Conservation (phyloP, 2,329 filamentous ascomycete species). For the Lithohypha guttulata region DNA sequence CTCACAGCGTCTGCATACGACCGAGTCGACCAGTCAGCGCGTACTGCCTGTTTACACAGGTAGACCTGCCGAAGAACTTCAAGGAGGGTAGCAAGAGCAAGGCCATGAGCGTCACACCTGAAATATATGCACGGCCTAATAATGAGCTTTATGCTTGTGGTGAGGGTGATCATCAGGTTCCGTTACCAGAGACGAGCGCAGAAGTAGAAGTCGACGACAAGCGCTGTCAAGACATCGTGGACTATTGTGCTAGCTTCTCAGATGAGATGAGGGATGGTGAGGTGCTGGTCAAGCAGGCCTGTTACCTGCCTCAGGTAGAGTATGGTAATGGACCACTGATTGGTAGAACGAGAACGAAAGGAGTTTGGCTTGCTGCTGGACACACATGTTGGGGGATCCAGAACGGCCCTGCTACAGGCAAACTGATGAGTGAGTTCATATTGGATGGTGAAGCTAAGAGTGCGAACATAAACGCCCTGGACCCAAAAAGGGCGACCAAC, state of each 20-base stretch:
- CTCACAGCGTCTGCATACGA: conserved; percentile 52
- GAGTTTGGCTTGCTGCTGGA: conserved; percentile 71
- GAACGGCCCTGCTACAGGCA: conserved; percentile 81
- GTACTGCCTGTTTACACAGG: conserved; percentile 63
- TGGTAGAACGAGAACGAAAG: conserved; percentile 60
- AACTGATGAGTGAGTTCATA: conserved; percentile 67
- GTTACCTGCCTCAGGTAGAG: conserved; percentile 73
- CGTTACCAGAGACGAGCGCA: conserved; percentile 65
- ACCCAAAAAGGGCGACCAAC: conserved; percentile 49
- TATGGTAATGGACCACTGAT: conserved; percentile 53
- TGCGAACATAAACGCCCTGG: conserved; percentile 53
- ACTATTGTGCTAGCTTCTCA: conserved; percentile 54
- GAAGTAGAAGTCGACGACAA: conserved; percentile 63
- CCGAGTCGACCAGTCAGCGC: conserved; percentile 42
- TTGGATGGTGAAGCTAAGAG: conserved; percentile 62
- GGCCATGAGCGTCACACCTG: conserved; percentile 61
- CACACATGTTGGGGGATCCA: conserved; percentile 99
- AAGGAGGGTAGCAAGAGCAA: conserved; percentile 42
- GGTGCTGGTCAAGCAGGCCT: conserved; percentile 70
- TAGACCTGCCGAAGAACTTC: conserved; percentile 59
- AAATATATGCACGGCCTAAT: conserved; percentile 86
- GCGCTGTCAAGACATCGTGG: conserved; percentile 74
- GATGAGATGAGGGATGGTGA: conserved; percentile 54
- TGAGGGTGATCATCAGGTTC: conserved; percentile 66
- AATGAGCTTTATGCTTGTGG: conserved; percentile 90